Conservation (phyloP, 345 rosid species). For the Euphorbia lathyris region DNA sequence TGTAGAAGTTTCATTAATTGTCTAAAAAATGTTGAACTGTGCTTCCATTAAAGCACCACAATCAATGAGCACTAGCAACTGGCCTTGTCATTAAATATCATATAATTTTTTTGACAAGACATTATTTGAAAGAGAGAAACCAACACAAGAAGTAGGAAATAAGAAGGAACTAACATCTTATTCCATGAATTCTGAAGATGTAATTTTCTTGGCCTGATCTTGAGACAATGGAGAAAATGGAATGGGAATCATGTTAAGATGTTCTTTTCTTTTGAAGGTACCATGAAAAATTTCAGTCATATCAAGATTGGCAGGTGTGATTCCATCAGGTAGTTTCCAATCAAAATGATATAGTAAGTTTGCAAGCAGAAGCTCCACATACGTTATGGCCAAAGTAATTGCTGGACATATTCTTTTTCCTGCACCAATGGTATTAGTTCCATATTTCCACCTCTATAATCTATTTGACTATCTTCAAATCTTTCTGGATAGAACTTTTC, state of each 20-base stretch:
- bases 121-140: too few relatives aligned
- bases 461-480: background rate
- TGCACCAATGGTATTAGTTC: background rate
- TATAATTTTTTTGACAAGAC: too few relatives aligned
- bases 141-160: too few relatives aligned
- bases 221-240: background rate
- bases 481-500: slow-evolving; percentile 6
- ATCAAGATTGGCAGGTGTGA: background rate
- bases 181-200: too few relatives aligned
- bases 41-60: too few relatives aligned
- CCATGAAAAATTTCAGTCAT: slow-evolving; percentile 2
- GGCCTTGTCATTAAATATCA: too few relatives aligned
- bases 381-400: background rate
- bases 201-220: too few relatives aligned
- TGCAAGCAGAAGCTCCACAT: background rate
- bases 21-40: too few relatives aligned
- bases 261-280: background rate
- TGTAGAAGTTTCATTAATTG: too few relatives aligned
- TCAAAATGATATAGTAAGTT: slow-evolving; percentile 3
- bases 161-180: too few relatives aligned
- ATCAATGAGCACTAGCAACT: too few relatives aligned
- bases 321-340: slow-evolving; percentile 2
- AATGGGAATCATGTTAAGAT: background rate
- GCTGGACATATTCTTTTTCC: slow-evolving; percentile 8
- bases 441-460: background rate